Evolutionary conservation across 805 yeast genomes (phyloP).

Genomic region (Wickerhamiella hasegawae): DNA sequence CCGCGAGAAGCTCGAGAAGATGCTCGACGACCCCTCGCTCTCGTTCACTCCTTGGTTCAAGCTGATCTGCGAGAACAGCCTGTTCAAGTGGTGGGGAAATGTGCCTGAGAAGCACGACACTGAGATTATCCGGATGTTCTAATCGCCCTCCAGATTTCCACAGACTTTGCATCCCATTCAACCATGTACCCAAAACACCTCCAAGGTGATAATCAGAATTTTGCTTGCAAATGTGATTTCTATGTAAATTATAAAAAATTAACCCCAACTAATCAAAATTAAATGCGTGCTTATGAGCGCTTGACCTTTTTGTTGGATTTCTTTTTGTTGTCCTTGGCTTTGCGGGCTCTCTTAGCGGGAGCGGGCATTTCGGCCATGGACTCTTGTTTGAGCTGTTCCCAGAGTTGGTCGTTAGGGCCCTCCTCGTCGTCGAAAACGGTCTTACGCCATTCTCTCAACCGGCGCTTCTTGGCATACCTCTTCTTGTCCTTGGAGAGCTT

Average conservation of each 20-base stretch:
- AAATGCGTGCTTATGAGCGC: background rate
- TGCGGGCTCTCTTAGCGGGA: constrained; percentile 2
- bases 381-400: constrained; percentile 14
- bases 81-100: constrained; percentile 82
- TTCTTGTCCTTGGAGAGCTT: constrained; percentile 60
- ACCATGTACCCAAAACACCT: no score
- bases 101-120: constrained; percentile 7
- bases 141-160: no score
- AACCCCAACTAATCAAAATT: background rate
- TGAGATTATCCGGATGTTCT: constrained; percentile 14
- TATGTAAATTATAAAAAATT: background rate
- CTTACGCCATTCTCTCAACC: constrained; percentile 81
- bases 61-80: constrained; percentile 77
- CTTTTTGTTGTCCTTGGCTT: background rate
- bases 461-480: constrained; percentile 65
- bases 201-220: no score
- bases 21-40: constrained; percentile 56
- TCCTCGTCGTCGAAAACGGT: constrained; percentile 54
- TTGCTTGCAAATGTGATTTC: no score
- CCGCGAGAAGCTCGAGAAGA: constrained; percentile 44
- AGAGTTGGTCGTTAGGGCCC: constrained; percentile 19
- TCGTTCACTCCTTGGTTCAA: constrained; percentile 97
- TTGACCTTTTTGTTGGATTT: background rate
- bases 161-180: no score
- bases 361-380: background rate